These are phyloP conservation scores for Aureococcus anophagefferens DNA, from an alignment of 108 stramenopile genomes.

Conservation along the genomic window DNA sequence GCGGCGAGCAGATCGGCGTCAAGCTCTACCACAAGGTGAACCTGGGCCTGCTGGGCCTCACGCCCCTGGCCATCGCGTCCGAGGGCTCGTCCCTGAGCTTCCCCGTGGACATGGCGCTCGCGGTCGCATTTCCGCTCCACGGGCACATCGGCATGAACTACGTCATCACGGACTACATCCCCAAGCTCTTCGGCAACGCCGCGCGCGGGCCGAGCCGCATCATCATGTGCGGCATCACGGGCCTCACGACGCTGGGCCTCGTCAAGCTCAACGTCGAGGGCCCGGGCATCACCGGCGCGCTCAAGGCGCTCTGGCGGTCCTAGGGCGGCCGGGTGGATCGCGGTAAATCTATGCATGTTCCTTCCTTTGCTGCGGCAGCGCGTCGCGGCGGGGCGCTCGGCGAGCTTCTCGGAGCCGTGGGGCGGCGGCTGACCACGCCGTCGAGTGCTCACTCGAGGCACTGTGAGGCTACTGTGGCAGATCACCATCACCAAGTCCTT, in stretches of 20 bases:
- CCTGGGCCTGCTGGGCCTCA: constrained; percentile 9
- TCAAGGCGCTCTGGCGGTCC: constrained; percentile 22
- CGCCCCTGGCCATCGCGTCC: constrained; percentile 22
- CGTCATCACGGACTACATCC: constrained; percentile 83
- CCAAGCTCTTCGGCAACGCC: constrained; percentile 56
- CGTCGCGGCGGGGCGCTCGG: too few species aligned
- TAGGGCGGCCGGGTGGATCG: too few species aligned
- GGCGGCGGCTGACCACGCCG: too few species aligned
- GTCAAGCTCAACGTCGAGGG: constrained; percentile 22
- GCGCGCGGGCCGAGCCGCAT: constrained; percentile 61
- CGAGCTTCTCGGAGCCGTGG: too few species aligned
- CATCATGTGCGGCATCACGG: constrained; percentile 21
- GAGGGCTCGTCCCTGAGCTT: constrained; percentile 36
- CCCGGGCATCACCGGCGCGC: constrained; percentile 21
- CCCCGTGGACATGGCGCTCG: constrained; percentile 56
- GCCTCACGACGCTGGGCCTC: constrained; percentile 16
- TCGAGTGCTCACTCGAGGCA: too few species aligned
- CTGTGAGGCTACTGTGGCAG: too few species aligned
- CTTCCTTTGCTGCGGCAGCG: too few species aligned
- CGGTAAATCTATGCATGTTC: too few species aligned
- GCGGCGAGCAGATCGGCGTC: neutral
- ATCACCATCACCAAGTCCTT: too few species aligned
- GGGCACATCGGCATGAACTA: constrained; percentile 82
- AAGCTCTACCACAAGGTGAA: constrained; percentile 17
- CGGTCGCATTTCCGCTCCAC: constrained; percentile 63